Conservation (phyloP, 1,284 basidiomycete genomes). For the Puccinia triticina region DNA sequence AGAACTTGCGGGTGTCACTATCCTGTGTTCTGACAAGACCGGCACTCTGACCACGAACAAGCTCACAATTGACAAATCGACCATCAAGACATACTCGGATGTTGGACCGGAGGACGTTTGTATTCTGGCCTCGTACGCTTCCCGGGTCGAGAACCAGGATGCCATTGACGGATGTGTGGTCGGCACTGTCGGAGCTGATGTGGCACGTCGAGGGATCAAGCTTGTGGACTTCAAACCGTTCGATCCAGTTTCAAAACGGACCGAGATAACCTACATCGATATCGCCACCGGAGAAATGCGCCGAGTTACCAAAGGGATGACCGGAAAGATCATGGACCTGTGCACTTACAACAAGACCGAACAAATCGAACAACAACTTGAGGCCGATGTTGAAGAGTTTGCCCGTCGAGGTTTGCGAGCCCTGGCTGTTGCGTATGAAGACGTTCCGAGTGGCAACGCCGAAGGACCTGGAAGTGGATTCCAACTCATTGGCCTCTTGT, state of each 20-base stretch:
- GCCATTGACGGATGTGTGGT: conserved; percentile 91
- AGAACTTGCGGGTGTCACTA: conserved; percentile 93
- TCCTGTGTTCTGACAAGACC: conserved; percentile 95
- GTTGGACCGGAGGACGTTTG: conserved; percentile 88
- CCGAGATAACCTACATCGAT: conserved; percentile 96
- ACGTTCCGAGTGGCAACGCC: conserved; percentile 65
- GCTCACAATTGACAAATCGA: conserved; percentile 85
- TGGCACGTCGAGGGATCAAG: conserved; percentile 88
- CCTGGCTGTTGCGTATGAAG: conserved; percentile 92
- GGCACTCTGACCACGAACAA: conserved; percentile 95
- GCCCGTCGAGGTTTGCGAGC: conserved; percentile 95
- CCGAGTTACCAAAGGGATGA: conserved; percentile 99
- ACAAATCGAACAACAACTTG: conserved; percentile 84
- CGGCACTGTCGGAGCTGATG: conserved; percentile 72
- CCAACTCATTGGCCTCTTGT: conserved; percentile 92
- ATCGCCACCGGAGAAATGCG: conserved; percentile 89
- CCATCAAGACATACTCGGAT: conserved; percentile 86
- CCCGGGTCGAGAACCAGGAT: conserved; percentile 97
- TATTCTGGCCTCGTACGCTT: conserved; percentile 89
- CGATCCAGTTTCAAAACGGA: conserved; percentile 93
- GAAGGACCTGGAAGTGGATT: conserved; percentile 90
- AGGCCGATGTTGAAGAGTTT: conserved; percentile 93
- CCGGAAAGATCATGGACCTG: conserved; percentile 72
- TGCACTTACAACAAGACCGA: conserved; percentile 96
- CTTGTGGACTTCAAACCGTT: conserved; percentile 98